Conservation (phyloP, 257 asterid species). For the Penstemon davidsonii region DNA sequence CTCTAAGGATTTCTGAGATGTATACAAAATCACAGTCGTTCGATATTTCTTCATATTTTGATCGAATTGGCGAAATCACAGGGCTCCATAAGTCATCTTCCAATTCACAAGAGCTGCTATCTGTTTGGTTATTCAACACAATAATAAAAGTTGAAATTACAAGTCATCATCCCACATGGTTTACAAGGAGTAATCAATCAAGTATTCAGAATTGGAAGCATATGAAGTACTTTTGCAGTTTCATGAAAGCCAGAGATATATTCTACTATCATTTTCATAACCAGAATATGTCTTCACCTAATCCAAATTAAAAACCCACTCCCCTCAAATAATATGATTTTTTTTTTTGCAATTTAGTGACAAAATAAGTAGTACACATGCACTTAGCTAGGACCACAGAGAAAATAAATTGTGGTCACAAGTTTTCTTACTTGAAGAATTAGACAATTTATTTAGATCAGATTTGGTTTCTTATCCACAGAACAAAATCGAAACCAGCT, state of each 20-base stretch:
- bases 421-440: constrained; percentile 25
- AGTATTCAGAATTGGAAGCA: constrained; percentile 20
- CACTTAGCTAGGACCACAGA: constrained; percentile 44
- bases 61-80: constrained; percentile 30
- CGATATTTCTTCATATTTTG: constrained; percentile 35
- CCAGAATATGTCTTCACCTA: constrained; percentile 36
- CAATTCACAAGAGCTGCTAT: constrained; percentile 43
- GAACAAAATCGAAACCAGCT: constrained; percentile 29
- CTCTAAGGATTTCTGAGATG: constrained; percentile 66
- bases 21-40: constrained; percentile 56
- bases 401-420: constrained; percentile 35
- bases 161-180: constrained; percentile 17
- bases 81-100: constrained; percentile 70
- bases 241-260: constrained; percentile 23
- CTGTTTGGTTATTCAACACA: constrained; percentile 34
- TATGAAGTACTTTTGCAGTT: constrained; percentile 19
- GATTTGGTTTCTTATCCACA: constrained; percentile 39
- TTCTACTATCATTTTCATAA: constrained; percentile 30
- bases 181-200: constrained; percentile 2
- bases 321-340: constrained; percentile 18
- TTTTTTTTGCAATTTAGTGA: constrained; percentile 23
- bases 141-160: background rate
- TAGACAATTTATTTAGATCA: constrained; percentile 31
- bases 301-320: constrained; percentile 26
- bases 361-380: constrained; percentile 17